Evolutionary conservation across 768 basidiomycete genomes (phyloP).

Genomic region (Rhizopogon sp.): DNA sequence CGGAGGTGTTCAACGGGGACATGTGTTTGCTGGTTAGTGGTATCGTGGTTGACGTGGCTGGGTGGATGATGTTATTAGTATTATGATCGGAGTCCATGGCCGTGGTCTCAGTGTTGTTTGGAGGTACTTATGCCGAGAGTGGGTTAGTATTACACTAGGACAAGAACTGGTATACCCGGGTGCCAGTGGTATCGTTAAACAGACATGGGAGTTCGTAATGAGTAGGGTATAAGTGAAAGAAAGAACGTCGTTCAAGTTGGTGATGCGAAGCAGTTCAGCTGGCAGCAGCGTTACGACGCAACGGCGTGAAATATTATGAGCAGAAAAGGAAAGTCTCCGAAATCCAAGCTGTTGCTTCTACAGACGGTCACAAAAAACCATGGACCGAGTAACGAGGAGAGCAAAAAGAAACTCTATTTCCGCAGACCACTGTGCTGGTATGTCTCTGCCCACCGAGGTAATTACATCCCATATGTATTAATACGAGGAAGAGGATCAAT

Average conservation of each 20-base stretch:
- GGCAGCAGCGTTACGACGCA: background rate
- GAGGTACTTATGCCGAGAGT: background rate
- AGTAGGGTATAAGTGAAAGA: background rate
- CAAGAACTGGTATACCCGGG: too few species aligned
- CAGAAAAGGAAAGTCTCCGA: background rate
- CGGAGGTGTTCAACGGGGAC: background rate
- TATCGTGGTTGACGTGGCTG: background rate
- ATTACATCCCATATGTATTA: background rate
- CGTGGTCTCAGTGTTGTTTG: background rate
- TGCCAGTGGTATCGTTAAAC: background rate
- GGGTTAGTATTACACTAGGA: too few species aligned
- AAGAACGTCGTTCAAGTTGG: background rate
- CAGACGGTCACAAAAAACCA: too few species aligned
- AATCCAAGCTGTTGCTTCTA: background rate
- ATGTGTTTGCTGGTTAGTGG: background rate
- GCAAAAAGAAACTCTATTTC: background rate
- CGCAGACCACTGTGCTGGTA: background rate
- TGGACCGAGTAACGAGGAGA: background rate
- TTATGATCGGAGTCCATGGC: background rate
- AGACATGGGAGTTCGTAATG: background rate
- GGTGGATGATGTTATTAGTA: too few species aligned
- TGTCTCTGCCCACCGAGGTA: background rate
- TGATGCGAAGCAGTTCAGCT: background rate
- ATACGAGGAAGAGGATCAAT: slow-evolving; percentile 9
- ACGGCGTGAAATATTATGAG: background rate